phyloP scores from a whole-genome alignment of 2,329 filamentous ascomycete species.

The Canariomyces notabilis region DNA sequence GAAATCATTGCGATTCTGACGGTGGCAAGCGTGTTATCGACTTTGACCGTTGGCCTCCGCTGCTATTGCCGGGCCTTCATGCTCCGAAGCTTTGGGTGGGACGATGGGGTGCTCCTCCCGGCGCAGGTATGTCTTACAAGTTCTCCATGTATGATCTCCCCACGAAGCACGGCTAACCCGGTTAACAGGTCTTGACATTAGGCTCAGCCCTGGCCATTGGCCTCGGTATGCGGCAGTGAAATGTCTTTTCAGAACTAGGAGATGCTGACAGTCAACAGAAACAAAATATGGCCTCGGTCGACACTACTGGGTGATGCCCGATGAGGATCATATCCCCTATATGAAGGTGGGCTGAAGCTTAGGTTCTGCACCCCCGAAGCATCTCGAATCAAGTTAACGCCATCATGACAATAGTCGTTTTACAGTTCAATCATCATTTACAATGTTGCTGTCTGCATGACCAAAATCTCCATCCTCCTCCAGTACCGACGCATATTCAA shows the following conservation, averaged over 20 bases:
- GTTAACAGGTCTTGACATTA: constrained; percentile 14
- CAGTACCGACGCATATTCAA: constrained; percentile 20
- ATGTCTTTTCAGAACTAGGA: background rate
- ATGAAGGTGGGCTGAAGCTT: constrained; percentile 10
- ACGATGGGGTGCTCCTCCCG: constrained; percentile 18
- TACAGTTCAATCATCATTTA: constrained; percentile 21
- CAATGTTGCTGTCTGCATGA: constrained; percentile 18
- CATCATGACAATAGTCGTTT: constrained; percentile 9
- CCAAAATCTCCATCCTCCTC: constrained; percentile 23
- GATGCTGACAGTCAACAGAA: constrained; percentile 8
- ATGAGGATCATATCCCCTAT: constrained; percentile 15
- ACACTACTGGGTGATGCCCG: constrained; percentile 16
- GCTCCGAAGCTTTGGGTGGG: constrained; percentile 17
- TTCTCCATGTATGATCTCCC: background rate
- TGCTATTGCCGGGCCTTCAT: constrained; percentile 18
- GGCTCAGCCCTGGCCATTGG: constrained; percentile 17
- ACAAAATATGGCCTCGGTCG: constrained; percentile 19
- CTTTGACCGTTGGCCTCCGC: constrained; percentile 11
- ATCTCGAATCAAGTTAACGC: background rate
- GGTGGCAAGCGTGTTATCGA: constrained; percentile 14
- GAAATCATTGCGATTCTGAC: constrained; percentile 18
- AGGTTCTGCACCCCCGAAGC: background rate
- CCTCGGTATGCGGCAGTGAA: constrained; percentile 15
- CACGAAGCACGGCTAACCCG: background rate
- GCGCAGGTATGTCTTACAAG: constrained; percentile 14